phyloP scores from a whole-genome alignment of 2,329 filamentous ascomycete species.

The Hymenoscyphus fructigenus region DNA sequence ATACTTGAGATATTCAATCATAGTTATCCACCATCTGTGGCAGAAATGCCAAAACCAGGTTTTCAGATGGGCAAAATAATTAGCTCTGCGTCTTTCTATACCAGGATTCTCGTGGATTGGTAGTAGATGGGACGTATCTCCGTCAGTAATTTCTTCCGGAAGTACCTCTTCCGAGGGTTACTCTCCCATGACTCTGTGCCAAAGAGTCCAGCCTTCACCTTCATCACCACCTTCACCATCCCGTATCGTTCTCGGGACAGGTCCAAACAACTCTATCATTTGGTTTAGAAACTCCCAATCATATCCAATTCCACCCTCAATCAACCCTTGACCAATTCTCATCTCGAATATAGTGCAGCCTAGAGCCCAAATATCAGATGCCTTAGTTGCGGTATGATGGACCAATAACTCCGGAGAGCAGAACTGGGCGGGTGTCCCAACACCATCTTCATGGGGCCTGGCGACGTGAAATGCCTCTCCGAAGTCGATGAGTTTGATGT shows the following conservation, averaged over 20 bases:
- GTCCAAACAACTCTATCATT: not conserved
- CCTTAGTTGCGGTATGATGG: not conserved
- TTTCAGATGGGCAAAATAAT: not conserved
- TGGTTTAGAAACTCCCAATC: not conserved
- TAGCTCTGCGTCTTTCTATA: not conserved
- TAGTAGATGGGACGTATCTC: no score
- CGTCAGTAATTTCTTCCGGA: not conserved
- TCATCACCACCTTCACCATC: not conserved
- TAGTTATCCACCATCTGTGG: not conserved
- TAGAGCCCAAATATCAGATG: slow-evolving; percentile 9
- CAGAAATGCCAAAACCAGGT: not conserved
- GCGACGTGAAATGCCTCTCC: slow-evolving; percentile 5
- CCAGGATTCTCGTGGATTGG: no score
- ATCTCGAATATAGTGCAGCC: slow-evolving; percentile 8
- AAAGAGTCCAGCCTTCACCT: not conserved
- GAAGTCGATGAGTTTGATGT: slow-evolving; percentile 18
- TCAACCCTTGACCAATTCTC: not conserved
- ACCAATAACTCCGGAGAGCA: slow-evolving; percentile 1
- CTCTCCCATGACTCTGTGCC: not conserved
- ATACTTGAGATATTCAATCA: not conserved
- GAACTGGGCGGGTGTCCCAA: not conserved
- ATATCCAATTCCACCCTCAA: not conserved
- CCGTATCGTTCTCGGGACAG: not conserved
- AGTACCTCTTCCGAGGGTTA: not conserved
- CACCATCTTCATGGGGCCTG: not conserved